A percentile compares a stretch with the other conserved stretches of the same genome.
phyloP scores from a whole-genome alignment of 139 green algal species.

The Limnomonas spitsbergensis region DNA sequence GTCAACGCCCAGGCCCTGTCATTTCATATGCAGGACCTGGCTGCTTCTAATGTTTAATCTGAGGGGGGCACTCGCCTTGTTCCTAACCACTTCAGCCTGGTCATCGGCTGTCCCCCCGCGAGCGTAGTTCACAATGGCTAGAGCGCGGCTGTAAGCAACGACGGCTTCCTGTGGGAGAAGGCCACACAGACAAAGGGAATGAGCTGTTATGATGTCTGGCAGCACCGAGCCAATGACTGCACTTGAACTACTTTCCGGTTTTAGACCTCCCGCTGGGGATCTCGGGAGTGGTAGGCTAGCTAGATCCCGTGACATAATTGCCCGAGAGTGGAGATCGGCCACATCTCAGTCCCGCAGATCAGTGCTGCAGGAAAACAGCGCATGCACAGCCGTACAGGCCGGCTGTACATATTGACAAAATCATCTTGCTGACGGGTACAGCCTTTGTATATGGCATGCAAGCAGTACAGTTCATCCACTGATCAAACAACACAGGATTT shows the following conservation, averaged over 20 bases:
- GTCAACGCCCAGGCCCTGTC: neutral
- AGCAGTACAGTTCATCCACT: no score
- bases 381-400: no score
- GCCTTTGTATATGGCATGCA: no score
- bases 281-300: neutral
- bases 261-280: neutral
- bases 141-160: neutral
- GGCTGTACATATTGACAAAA: no score
- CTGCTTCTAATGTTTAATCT: neutral
- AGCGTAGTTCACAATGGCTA: conserved; percentile 10
- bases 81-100: conserved; percentile 12
- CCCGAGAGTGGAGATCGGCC: no score
- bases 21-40: neutral
- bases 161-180: neutral
- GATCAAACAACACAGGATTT: no score
- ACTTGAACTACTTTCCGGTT: neutral
- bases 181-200: neutral
- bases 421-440: no score
- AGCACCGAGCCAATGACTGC: neutral
- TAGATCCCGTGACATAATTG: no score
- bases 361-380: no score
- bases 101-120: neutral
- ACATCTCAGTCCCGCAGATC: no score
- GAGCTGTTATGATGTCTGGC: neutral
- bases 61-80: neutral